These are phyloP conservation scores for Berkeleyomyces rouxiae DNA, from an alignment of 2,329 filamentous ascomycete genomes.

Conservation along the genomic window DNA sequence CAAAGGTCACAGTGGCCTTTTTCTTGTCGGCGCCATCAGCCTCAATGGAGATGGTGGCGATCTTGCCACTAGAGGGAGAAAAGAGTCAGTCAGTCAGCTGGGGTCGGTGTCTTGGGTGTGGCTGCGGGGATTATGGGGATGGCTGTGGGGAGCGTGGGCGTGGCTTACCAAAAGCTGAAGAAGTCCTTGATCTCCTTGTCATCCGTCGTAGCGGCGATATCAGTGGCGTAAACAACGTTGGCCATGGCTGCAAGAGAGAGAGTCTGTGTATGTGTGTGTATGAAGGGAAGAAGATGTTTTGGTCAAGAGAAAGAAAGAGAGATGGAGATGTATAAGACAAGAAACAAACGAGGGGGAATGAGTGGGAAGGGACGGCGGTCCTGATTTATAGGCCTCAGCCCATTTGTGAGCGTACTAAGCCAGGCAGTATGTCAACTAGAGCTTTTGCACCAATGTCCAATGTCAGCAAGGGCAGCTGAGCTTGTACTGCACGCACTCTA, in stretches of 20 bases:
- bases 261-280: slow-evolving; percentile 7
- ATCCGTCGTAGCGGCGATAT: slow-evolving; percentile 65
- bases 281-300: background rate
- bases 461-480: background rate
- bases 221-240: slow-evolving; percentile 68
- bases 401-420: background rate
- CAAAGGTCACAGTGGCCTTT: slow-evolving; percentile 83
- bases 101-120: background rate
- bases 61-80: slow-evolving; percentile 56
- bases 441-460: background rate
- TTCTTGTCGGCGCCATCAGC: slow-evolving; percentile 45
- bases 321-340: background rate
- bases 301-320: background rate
- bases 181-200: slow-evolving; percentile 92
- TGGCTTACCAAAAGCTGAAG: slow-evolving; percentile 78
- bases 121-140: background rate
- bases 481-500: background rate
- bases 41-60: slow-evolving; percentile 64
- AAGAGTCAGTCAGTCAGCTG: background rate
- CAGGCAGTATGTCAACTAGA: background rate
- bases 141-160: background rate
- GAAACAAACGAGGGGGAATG: background rate
- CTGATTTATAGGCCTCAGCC: background rate
- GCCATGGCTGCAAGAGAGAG: slow-evolving; percentile 29
- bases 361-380: background rate